Percentiles rank a stretch among this genome's conserved stretches.
Evolutionary conservation across 1,284 basidiomycete genomes (phyloP).

Genomic region (Exsudoporus floridanus): DNA sequence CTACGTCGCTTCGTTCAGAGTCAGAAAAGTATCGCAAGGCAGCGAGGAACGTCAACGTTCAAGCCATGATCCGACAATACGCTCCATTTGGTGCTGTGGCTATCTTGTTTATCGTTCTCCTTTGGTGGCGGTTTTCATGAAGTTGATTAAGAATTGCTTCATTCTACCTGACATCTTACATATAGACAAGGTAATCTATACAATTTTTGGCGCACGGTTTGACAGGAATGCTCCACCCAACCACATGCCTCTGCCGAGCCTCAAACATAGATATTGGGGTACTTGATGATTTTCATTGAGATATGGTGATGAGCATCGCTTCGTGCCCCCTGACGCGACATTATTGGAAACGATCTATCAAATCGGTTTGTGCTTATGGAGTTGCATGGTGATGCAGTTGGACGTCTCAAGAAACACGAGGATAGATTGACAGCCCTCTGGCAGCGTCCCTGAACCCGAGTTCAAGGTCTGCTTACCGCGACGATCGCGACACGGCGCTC

Average conservation of each 20-base stretch:
- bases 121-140: conserved; percentile 89
- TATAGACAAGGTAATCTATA: conserved; percentile 31
- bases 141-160: conserved; percentile 9
- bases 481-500: neutral
- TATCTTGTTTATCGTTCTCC: conserved; percentile 79
- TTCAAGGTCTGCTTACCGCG: neutral
- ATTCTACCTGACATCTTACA: conserved; percentile 23
- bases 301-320: neutral
- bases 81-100: conserved; percentile 85
- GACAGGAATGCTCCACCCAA: neutral
- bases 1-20: conserved; percentile 95
- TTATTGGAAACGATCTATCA: neutral
- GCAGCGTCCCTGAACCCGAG: conserved; percentile 13
- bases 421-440: neutral
- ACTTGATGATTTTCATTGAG: neutral
- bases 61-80: conserved; percentile 94
- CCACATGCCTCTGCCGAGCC: neutral
- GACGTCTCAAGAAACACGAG: neutral
- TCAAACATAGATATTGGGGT: neutral
- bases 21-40: conserved; percentile 98
- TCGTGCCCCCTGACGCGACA: neutral
- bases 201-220: conserved; percentile 9
- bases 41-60: conserved; percentile 90
- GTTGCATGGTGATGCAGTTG: neutral
- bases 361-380: neutral